Evolutionary conservation across 768 basidiomycete genomes (phyloP).

Genomic region (Pleurotus citrinopileatus): DNA sequence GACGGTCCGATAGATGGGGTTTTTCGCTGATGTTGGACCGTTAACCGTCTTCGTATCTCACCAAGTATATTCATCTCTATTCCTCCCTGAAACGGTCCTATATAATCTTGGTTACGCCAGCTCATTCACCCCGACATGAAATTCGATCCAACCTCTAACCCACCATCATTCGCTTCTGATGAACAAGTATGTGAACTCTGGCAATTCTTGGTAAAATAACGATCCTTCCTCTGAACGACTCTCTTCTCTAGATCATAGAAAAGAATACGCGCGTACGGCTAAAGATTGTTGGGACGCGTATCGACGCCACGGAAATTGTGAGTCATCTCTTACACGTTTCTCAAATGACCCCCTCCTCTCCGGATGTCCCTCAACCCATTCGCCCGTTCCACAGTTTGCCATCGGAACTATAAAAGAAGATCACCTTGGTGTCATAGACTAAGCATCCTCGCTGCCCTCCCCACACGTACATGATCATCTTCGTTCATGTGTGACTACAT

Average conservation of each 20-base stretch:
- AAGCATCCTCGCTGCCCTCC: neutral
- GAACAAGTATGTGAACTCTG: constrained; percentile 58
- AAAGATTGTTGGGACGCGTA: constrained; percentile 97
- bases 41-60: constrained; percentile 93
- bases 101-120: constrained; percentile 33
- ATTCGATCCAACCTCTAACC: constrained; percentile 95
- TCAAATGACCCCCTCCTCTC: neutral
- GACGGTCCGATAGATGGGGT: constrained; percentile 78
- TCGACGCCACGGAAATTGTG: constrained; percentile 97
- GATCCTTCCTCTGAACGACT: constrained; percentile 5
- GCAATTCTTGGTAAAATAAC: neutral
- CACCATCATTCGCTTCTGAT: constrained; percentile 93
- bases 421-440: neutral
- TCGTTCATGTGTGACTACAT: neutral
- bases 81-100: constrained; percentile 5
- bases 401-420: constrained; percentile 86
- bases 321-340: constrained; percentile 24
- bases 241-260: constrained; percentile 79
- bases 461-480: neutral
- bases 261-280: constrained; percentile 90
- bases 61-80: constrained; percentile 56
- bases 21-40: constrained; percentile 96
- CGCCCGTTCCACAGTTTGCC: constrained; percentile 62
- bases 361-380: neutral
- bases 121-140: constrained; percentile 92